Conservation (phyloP, 1,284 basidiomycete genomes). For the Ceratobasidium papillatum region DNA sequence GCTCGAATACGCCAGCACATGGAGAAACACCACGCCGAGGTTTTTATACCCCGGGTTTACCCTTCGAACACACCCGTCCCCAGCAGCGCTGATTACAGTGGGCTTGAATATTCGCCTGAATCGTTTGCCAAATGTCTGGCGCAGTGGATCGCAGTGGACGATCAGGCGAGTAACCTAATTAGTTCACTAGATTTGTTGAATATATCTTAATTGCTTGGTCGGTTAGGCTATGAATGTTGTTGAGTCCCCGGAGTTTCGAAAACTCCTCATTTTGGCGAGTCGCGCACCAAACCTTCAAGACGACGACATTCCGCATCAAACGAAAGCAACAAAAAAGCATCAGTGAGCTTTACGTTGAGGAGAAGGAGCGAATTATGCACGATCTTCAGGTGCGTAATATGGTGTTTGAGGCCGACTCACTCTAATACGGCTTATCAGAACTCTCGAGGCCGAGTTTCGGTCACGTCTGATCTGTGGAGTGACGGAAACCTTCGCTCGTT, state of each 20-base stretch:
- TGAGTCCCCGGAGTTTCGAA: constrained; percentile 7
- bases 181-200: background rate
- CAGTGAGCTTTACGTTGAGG: background rate
- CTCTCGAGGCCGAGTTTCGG: constrained; percentile 33
- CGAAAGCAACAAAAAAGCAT: background rate
- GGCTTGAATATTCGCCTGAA: background rate
- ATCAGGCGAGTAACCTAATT: background rate
- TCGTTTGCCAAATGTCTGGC: background rate
- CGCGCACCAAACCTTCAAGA: constrained; percentile 23
- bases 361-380: background rate
- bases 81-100: background rate
- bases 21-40: constrained; percentile 6
- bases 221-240: constrained; percentile 24
- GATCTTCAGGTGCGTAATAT: background rate
- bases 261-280: background rate
- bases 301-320: constrained; percentile 1
- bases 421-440: background rate
- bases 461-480: constrained; percentile 41
- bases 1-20: constrained; percentile 12
- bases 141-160: constrained; percentile 8
- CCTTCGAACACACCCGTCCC: background rate
- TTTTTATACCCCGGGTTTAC: background rate
- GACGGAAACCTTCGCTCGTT: constrained; percentile 23
- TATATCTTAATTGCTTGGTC: background rate
- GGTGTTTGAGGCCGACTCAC: background rate